Conservation (phyloP, 805 yeast species). For the Torulaspora microellipsoides region DNA sequence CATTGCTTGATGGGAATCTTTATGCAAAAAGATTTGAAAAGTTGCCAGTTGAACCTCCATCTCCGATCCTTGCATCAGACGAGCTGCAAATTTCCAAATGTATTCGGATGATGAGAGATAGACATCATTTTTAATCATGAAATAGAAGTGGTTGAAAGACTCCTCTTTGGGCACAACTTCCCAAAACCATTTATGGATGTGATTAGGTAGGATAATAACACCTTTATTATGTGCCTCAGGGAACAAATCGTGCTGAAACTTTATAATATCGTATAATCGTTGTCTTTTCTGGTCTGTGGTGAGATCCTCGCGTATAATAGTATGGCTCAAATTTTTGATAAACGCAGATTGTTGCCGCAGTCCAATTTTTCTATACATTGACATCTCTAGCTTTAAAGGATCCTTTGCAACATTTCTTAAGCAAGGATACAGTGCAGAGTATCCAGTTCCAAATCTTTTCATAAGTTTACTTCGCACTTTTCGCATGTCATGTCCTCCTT, state of each 20-base stretch:
- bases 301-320: constrained; percentile 3
- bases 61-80: constrained; percentile 28
- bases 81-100: constrained; percentile 11
- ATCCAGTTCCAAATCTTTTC: constrained; percentile 7
- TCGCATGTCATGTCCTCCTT: constrained; percentile 11
- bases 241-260: constrained; percentile 18
- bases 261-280: constrained; percentile 18
- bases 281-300: constrained; percentile 8
- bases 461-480: constrained; percentile 16
- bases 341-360: constrained; percentile 14
- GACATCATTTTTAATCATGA: constrained; percentile 25
- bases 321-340: constrained; percentile 1
- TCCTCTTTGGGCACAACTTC: constrained; percentile 14
- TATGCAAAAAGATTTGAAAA: constrained; percentile 24
- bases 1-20: constrained; percentile 10
- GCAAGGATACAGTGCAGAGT: constrained; percentile 4
- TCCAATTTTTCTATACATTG: constrained; percentile 13
- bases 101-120: constrained; percentile 15
- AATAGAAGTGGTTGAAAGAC: constrained; percentile 23
- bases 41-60: constrained; percentile 26
- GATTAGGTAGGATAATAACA: constrained; percentile 19
- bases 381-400: constrained; percentile 11
- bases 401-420: constrained; percentile 5
- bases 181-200: constrained; percentile 30
- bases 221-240: constrained; percentile 10